phyloP scores from a whole-genome alignment of 495 filamentous ascomycete genomes.

The Neurospora cerealis region DNA sequence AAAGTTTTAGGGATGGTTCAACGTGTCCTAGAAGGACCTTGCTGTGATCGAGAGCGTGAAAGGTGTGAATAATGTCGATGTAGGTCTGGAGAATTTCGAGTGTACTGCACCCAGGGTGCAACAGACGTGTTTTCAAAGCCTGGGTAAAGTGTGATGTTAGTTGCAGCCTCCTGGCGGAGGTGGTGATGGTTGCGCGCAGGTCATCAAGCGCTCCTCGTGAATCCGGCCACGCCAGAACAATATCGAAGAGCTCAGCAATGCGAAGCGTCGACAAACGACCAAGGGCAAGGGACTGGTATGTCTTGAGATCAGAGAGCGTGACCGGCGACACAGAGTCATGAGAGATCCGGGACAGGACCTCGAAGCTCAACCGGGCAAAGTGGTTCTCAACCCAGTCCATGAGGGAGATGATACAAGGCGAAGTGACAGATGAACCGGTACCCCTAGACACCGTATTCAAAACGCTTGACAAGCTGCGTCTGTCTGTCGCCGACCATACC shows the following conservation, averaged over 20 bases:
- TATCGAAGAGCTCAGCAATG: slow-evolving; percentile 76
- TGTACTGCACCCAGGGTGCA: slow-evolving; percentile 85
- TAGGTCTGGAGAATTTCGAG: slow-evolving; percentile 83
- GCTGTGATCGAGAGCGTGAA: slow-evolving; percentile 81
- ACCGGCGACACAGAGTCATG: slow-evolving; percentile 23
- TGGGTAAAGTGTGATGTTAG: slow-evolving; percentile 64
- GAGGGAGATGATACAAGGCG: slow-evolving; percentile 46
- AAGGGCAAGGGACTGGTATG: slow-evolving; percentile 74
- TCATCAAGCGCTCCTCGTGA: slow-evolving; percentile 80
- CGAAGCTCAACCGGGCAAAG: slow-evolving; percentile 55
- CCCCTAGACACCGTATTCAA: slow-evolving; percentile 12
- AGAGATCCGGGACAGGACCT: slow-evolving; percentile 43
- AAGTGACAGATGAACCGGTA: slow-evolving; percentile 33
- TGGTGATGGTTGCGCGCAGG: slow-evolving; percentile 42
- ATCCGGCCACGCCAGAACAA: slow-evolving; percentile 74
- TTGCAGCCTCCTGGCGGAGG: slow-evolving; percentile 45
- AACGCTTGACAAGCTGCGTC: slow-evolving; percentile 6
- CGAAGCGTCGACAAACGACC: slow-evolving; percentile 70
- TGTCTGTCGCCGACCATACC: slow-evolving; percentile 35
- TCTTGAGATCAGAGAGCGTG: slow-evolving; percentile 52
- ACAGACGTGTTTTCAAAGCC: slow-evolving; percentile 57
- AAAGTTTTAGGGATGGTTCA: slow-evolving; percentile 70
- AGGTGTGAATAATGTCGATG: slow-evolving; percentile 82
- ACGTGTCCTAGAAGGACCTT: slow-evolving; percentile 85
- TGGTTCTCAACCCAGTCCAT: slow-evolving; percentile 63